Conservation (phyloP, 371 early-diverging fungal genomes). For the Mucor saturninus region DNA sequence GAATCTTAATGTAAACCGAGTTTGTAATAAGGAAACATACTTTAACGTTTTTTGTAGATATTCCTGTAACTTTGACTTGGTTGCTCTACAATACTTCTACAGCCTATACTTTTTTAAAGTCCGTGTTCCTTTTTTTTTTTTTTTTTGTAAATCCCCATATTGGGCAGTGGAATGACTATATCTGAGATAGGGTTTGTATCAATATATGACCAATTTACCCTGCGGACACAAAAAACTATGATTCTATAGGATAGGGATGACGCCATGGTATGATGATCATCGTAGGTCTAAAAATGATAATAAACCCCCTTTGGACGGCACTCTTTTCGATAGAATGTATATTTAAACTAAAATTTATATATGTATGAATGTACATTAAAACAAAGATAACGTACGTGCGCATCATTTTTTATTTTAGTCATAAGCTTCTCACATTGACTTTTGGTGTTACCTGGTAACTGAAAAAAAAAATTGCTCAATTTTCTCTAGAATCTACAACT, state of each 20-base stretch:
- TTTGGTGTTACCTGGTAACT: constrained; percentile 4
- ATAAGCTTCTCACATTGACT: constrained; percentile 16
- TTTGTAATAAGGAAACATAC: no score
- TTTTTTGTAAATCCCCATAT: no score
- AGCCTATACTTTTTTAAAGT: no score
- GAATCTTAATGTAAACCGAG: no score
- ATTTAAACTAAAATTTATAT: neutral
- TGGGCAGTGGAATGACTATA: no score
- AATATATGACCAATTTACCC: no score
- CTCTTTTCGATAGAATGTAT: neutral
- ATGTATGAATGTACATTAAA: neutral
- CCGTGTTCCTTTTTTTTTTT: no score
- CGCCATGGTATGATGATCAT: neutral
- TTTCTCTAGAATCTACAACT: constrained; percentile 2
- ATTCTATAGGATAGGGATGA: neutral
- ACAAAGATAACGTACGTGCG: neutral
- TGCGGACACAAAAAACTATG: no score
- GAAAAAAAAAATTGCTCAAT: neutral
- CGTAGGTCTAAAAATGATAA: neutral
- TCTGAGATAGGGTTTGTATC: no score
- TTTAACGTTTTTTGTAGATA: no score
- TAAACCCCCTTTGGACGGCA: neutral
- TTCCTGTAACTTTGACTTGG: no score
- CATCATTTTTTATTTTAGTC: neutral
- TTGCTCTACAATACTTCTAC: no score